phyloP scores from a whole-genome alignment of 2,329 filamentous ascomycete species.

The Pseudodiploospora longispora region DNA sequence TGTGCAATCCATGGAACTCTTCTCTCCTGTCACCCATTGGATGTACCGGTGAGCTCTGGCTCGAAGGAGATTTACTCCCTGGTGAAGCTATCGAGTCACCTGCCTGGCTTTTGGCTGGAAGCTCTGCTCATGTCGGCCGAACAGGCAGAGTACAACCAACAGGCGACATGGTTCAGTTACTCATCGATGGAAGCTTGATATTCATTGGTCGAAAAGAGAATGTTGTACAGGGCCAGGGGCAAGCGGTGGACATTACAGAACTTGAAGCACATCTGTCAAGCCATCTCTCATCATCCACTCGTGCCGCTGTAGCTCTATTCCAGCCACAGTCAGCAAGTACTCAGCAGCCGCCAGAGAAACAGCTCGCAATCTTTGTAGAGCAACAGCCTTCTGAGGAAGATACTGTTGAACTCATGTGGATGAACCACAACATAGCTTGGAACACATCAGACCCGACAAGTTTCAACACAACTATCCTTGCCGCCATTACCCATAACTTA shows the following conservation, averaged over 20 bases:
- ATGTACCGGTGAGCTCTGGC: conserved; percentile 1
- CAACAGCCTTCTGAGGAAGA: no score
- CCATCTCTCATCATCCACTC: background rate
- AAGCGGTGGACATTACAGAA: background rate
- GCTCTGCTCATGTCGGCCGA: background rate
- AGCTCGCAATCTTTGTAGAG: no score
- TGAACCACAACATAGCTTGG: no score
- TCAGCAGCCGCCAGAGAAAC: no score
- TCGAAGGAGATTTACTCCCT: background rate
- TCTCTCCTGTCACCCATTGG: conserved; percentile 1
- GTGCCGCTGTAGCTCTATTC: no score
- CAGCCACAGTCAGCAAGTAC: no score
- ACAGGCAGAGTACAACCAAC: background rate
- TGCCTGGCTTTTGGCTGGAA: no score
- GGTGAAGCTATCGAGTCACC: no score
- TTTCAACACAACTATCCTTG: background rate
- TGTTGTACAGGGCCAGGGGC: background rate
- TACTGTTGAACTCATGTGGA: no score
- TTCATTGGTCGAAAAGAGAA: conserved; percentile 1
- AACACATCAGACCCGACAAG: no score
- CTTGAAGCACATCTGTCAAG: background rate
- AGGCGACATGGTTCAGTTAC: conserved; percentile 1
- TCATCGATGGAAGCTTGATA: background rate
- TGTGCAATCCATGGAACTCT: background rate
- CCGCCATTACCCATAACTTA: background rate